Evolutionary conservation across 192 early-diverging fungal genomes (phyloP).

Genomic region (Geosiphon pyriformis): DNA sequence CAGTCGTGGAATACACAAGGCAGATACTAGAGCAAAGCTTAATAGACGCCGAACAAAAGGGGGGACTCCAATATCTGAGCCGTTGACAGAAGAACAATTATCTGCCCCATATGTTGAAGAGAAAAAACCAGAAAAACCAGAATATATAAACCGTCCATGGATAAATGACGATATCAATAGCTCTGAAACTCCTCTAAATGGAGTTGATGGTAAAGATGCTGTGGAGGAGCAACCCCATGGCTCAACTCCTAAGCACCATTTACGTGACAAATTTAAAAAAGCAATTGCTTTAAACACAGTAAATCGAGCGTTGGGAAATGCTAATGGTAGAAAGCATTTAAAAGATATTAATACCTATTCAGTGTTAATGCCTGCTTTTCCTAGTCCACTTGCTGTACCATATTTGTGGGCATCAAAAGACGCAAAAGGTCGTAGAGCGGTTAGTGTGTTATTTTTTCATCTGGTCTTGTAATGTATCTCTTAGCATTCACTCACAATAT

Average conservation of each 20-base stretch:
- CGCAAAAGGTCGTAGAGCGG: conserved; percentile 31
- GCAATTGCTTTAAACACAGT: background rate
- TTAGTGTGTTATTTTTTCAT: conserved; percentile 24
- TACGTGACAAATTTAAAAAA: background rate
- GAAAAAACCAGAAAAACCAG: conserved; percentile 2
- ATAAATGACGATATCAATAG: background rate
- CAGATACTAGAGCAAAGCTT: background rate
- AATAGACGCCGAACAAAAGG: background rate
- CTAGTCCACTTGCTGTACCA: conserved; percentile 25
- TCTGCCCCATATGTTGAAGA: conserved; percentile 19
- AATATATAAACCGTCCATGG: background rate
- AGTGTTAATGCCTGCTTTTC: background rate
- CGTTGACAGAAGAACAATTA: conserved; percentile 12
- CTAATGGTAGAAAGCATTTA: conserved; percentile 8
- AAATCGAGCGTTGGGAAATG: background rate
- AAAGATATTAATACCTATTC: background rate
- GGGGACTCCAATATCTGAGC: background rate
- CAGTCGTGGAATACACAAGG: no score
- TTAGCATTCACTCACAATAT: background rate
- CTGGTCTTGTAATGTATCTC: background rate
- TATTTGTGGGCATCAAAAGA: conserved; percentile 31
- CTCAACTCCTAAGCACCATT: background rate
- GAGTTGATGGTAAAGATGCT: background rate
- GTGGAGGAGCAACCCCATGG: background rate
- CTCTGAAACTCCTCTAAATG: background rate